Evolutionary conservation across 192 early-diverging fungal species (phyloP).

Genomic region (Backusella parvicylindrica): DNA sequence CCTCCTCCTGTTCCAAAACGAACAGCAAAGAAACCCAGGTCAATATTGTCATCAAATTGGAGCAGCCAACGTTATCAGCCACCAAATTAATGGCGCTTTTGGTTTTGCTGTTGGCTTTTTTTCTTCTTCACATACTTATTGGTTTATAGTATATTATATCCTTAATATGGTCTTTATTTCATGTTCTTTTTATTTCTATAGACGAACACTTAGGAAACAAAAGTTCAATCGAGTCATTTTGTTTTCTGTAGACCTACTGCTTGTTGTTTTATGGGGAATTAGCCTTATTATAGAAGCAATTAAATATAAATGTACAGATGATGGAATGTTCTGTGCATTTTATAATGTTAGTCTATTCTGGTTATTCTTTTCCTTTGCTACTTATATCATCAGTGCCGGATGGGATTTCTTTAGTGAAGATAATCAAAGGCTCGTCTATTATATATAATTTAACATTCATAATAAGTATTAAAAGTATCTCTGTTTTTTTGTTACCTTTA

Average conservation of each 20-base stretch:
- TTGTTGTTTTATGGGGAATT: slow-evolving; percentile 35
- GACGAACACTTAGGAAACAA: slow-evolving; percentile 1
- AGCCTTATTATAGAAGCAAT: slow-evolving; percentile 25
- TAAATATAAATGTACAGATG: slow-evolving; percentile 24
- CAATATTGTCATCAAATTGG: not conserved
- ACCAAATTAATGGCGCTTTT: slow-evolving; percentile 15
- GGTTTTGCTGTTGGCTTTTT: slow-evolving; percentile 11
- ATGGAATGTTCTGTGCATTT: slow-evolving; percentile 36
- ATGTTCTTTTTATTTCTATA: slow-evolving; percentile 13
- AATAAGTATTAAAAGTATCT: too few species aligned
- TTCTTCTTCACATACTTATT: not conserved
- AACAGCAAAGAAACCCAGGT: not conserved
- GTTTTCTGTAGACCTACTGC: slow-evolving; percentile 18
- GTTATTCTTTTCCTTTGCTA: slow-evolving; percentile 25
- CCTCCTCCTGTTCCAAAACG: not conserved
- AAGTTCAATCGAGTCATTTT: slow-evolving; percentile 22
- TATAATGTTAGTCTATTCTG: slow-evolving; percentile 42
- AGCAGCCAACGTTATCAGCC: not conserved
- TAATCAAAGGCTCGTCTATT: too few species aligned
- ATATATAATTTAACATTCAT: too few species aligned
- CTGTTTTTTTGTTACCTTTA: too few species aligned
- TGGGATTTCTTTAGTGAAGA: slow-evolving; percentile 34
- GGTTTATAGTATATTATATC: slow-evolving; percentile 14
- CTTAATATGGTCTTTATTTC: slow-evolving; percentile 18
- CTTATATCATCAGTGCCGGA: slow-evolving; percentile 6